Base-by-base conservation (phyloP, 2,329 filamentous ascomycete species). In the Neocatenulostroma microsporum region DNA sequence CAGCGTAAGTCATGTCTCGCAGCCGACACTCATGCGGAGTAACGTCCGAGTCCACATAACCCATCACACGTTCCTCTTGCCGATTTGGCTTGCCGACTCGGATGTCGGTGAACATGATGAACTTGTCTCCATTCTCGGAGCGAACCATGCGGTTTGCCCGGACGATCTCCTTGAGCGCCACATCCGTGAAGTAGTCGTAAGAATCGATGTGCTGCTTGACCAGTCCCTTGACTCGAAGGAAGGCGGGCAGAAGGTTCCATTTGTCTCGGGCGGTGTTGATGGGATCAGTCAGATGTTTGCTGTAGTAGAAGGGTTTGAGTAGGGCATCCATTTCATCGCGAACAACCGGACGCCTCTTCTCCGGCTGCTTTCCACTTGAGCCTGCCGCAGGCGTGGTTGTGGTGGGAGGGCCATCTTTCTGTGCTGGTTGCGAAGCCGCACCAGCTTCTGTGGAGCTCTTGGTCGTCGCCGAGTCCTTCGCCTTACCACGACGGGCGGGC, bases 121-220 rank as follows among this genome's bases (percentile, higher is more conserved):
- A 94, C 60, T 96, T 96, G 48, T 39, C 25, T 25, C 32, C 21
- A 17, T 34, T 20, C 46, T 83, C 84, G 56, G 96, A 87, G 49
- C 83, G 78, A 46, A 98, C 84, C 26, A 79, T 82, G 32, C 82
- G 80, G 60, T 95, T 96, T 34, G 89, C 84, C 58, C 85, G 80
- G 48, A 98, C 82, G 51, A 98, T 98, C 54, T 95, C 88, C 66
- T 94, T 94, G 61, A 98, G 80, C 58, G 96, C 88, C 39, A 93
- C 83, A 51, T 98, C 86, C 49, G 95, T 83, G 53, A 98, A 96
- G 66, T 91, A 94, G 66, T 98, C 95, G 72, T 93, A 98, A 17
- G 91, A 96, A 67, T 98, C 93, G 57, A 94, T 89, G 62, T 95
- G 88, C 69, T 96, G 89, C 63, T 95, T 95, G 36, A 95, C 88